Base-by-base conservation (phyloP, 371 early-diverging fungal genomes). In the Lichtheimia hyalospora region DNA sequence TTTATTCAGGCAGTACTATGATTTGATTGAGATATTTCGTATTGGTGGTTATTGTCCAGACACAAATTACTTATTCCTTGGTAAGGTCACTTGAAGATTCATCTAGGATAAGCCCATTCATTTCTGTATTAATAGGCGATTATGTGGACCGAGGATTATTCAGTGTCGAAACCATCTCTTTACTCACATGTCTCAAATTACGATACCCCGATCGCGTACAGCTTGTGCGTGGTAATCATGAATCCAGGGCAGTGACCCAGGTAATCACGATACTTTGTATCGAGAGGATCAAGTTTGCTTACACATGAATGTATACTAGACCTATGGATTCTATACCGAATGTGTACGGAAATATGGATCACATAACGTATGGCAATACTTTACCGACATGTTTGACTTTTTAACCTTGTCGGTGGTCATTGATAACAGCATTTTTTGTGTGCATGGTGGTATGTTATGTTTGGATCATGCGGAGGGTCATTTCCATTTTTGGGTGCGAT, bases 301-400 rank as follows among this genome's bases (percentile, higher is more conserved):
- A 92, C 85, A 93, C 95, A 0, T 99, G 97, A n/a, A n/a, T 74
- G 98, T 97, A 46, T 97, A 34, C 10, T 34, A 92, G 86, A 93
- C 95, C 0, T 99, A 99, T 74, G 99, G 99, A 49, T 97, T 97
- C 71, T 97, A 96, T 73, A 89, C 93, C n/a, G 99, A 97, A 73
- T 96, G 96, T 73, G 79, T 90, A 64, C 79, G 93, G 25, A 97
- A 97, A 73, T 97, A 95, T 64, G 93, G 92, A 3, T 86, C 84
- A 16, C 73, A 87, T 1, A 79, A 86, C 44, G 95, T 96, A 16
- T 99, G 99, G 99, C 85, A 86, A 40, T 88, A 90, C 52, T 96
- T 96, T 75, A 95, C 95, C 27, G 95, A 96, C 67, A 82, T 97
- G 72, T 99, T 99, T 78, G 97, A 97, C 66, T 97, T 84, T 67